Conservation (phyloP, 352 stramenopile species). For the Phytopythium delawarense region DNA sequence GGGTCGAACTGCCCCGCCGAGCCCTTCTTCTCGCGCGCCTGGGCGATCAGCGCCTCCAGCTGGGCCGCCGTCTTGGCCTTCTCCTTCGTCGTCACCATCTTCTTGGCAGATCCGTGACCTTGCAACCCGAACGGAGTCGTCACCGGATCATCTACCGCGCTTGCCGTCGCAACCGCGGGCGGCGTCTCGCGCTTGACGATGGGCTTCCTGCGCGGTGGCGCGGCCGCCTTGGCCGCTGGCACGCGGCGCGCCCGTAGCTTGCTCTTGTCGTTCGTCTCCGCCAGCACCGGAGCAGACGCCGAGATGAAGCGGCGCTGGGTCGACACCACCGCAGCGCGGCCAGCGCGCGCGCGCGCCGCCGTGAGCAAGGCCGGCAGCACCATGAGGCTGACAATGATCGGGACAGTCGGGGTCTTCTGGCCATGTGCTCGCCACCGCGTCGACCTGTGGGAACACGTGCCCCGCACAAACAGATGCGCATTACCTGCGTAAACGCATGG, state of each 20-base stretch:
- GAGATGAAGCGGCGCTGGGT: not conserved
- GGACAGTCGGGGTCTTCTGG: not conserved
- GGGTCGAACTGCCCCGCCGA: slow-evolving; percentile 21
- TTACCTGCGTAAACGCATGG: not conserved
- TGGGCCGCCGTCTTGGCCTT: slow-evolving; percentile 16
- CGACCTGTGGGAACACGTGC: not conserved
- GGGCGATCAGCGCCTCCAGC: slow-evolving; percentile 35
- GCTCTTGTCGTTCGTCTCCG: not conserved
- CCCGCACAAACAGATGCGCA: not conserved
- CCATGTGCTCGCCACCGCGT: not conserved
- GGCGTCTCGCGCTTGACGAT: not conserved
- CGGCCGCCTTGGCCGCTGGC: not conserved
- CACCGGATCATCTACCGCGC: not conserved
- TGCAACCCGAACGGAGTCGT: not conserved
- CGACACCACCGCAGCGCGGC: not conserved
- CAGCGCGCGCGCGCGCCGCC: not conserved
- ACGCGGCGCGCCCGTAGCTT: not conserved
- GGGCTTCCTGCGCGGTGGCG: slow-evolving; percentile 1
- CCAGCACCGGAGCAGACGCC: not conserved
- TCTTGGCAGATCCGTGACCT: not conserved
- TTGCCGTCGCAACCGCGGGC: not conserved
- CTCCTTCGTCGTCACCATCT: slow-evolving; percentile 3
- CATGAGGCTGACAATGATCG: not conserved
- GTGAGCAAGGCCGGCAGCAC: not conserved
- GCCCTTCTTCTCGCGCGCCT: slow-evolving; percentile 6